Evolutionary conservation across 179 eudicot genomes (phyloP).

Genomic region (Beta corolliflora): DNA sequence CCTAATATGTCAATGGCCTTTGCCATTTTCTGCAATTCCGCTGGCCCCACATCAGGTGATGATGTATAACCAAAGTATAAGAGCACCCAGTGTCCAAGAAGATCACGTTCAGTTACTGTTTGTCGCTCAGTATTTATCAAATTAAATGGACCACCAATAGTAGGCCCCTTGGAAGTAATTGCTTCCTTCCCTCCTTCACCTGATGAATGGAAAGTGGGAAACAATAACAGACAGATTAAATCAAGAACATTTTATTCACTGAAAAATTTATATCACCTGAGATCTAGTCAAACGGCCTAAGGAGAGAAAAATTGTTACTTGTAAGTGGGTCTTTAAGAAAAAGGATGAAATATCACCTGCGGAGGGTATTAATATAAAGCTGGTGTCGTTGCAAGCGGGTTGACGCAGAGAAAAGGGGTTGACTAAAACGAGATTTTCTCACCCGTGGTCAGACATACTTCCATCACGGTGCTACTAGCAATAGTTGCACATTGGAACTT

Average conservation of each 20-base stretch:
- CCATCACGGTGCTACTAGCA: no score
- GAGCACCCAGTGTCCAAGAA: constrained; percentile 79
- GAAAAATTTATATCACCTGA: no score
- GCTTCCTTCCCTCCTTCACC: constrained; percentile 58
- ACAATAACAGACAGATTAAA: constrained; percentile 16
- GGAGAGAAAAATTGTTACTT: no score
- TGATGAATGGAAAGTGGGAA: constrained; percentile 30
- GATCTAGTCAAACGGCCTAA: no score
- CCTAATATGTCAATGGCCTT: constrained; percentile 63
- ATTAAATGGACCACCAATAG: constrained; percentile 87
- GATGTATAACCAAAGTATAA: constrained; percentile 93
- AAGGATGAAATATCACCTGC: no score
- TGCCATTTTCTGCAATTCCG: constrained; percentile 80
- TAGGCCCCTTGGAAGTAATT: constrained; percentile 57
- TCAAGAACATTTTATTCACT: background rate
- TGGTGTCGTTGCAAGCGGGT: no score
- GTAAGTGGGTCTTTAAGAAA: no score
- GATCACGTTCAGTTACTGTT: constrained; percentile 61
- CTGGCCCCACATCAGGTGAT: constrained; percentile 91
- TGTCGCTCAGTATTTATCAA: constrained; percentile 61
- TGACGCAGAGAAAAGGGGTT: no score
- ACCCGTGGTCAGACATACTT: no score
- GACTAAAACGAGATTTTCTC: no score
- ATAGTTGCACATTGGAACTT: no score
- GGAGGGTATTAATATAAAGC: no score